Percentiles rank a stretch among this genome's conserved stretches.
These are phyloP conservation scores for Luzula sylvatica DNA, from an alignment of 176 grass and related monocot genomes.

Conservation along the genomic window DNA sequence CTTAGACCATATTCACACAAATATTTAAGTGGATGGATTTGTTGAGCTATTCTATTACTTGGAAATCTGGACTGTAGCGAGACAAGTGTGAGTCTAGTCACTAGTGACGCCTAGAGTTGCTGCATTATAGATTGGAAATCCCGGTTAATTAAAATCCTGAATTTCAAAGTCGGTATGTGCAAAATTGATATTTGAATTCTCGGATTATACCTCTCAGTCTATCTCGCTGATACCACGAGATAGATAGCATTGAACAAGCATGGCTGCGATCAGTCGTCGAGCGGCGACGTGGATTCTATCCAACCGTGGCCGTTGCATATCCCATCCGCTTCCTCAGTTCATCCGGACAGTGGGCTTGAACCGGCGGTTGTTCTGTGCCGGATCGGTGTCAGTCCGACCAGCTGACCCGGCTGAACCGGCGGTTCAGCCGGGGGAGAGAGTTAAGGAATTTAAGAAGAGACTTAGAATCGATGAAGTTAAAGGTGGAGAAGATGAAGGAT, in stretches of 20 bases:
- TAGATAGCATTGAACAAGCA: conserved; percentile 7
- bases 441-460: conserved; percentile 60
- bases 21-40: not conserved
- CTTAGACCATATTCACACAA: not conserved
- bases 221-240: not conserved
- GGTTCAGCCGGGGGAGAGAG: conserved; percentile 27
- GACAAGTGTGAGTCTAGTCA: not conserved
- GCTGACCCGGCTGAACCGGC: not conserved
- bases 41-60: conserved; percentile 2
- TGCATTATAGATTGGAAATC: not conserved
- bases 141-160: no score
- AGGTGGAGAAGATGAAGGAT: conserved; percentile 52
- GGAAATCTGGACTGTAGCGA: not conserved
- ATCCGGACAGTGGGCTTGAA: not conserved
- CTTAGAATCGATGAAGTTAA: conserved; percentile 60
- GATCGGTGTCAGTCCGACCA: conserved; percentile 22
- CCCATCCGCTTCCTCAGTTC: not conserved
- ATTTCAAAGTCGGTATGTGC: no score
- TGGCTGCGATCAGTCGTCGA: not conserved
- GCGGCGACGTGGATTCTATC: conserved; percentile 20
- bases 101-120: not conserved
- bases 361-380: conserved; percentile 18
- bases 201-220: no score
- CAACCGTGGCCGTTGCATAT: not conserved
- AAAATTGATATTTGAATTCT: no score